Evolutionary conservation across 108 stramenopile genomes (phyloP).

Genomic region (Cyclotella kingstonii): DNA sequence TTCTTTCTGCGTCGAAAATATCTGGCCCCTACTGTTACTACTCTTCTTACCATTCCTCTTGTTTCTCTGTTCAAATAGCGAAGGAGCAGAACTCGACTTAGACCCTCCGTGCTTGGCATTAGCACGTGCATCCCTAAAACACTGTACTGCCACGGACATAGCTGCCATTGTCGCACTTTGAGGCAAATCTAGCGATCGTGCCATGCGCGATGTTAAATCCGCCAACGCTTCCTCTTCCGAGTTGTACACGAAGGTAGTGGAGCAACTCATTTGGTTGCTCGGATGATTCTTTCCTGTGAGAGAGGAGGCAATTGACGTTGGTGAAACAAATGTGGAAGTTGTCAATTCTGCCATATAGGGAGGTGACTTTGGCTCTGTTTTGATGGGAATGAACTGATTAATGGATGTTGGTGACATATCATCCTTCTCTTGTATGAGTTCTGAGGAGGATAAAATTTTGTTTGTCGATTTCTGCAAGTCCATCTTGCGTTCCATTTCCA

Average conservation of each 20-base stretch:
- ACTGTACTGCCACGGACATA: conserved; percentile 18
- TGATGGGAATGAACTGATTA: background rate
- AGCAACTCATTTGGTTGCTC: background rate
- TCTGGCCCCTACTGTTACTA: background rate
- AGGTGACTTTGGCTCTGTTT: conserved; percentile 4
- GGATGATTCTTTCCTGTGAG: background rate
- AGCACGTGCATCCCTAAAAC: conserved; percentile 20
- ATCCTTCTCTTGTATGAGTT: no score
- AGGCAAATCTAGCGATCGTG: conserved; percentile 22
- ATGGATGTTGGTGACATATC: no score
- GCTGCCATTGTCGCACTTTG: conserved; percentile 16
- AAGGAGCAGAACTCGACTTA: background rate
- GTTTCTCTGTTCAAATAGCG: background rate
- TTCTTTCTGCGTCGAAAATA: background rate
- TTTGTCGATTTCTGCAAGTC: no score
- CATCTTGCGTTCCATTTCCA: background rate
- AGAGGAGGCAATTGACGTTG: background rate
- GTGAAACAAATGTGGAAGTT: no score
- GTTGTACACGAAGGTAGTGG: background rate
- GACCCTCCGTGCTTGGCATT: background rate
- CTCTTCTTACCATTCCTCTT: background rate
- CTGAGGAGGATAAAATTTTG: no score
- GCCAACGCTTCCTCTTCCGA: conserved; percentile 23
- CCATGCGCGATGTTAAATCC: conserved; percentile 37
- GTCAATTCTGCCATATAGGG: no score